Base-by-base conservation (phyloP, 495 filamentous ascomycete species). In the Hypoxylon trugodes region DNA sequence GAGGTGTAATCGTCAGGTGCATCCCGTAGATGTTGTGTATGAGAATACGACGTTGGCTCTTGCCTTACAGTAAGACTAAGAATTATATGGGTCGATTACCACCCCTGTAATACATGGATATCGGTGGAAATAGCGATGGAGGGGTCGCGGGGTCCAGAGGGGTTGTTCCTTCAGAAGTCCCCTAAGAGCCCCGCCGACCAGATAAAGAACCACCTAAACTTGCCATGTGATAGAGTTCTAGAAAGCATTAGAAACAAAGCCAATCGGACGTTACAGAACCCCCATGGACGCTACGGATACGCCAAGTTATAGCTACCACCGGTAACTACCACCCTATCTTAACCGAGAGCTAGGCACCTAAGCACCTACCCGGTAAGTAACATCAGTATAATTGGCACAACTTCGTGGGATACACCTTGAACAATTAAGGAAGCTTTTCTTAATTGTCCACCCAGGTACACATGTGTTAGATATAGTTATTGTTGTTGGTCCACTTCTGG, bases 61-160 rank as follows among this genome's bases (percentile, higher is more conserved):
- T 10, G 55, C 60, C 59, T 64, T 64, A 64, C 60, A 57, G 60
- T 64, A 64, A 63, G 59, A 62, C 35, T 48, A 15, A 63, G 24
- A 55, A 22, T 50, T 57, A 51, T 64, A 55, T 57, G 60, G 60
- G 52, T 43, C 59, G 10, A 25, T 47, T 52, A 46, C 38, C 36
- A 40, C 33, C 49, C 38, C 36, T 55, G 25, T 26, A 13, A 18
- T 13, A 6, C 37, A 10, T 38, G 10, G 13, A 8, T 28, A n/a
- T 28, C 16, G 15, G 19, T 24, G 15, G 35, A 40, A 61, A 37
- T 24, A 18, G 49, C 32, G 10, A 22, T 49, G 45, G 52, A 63
- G 58, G 58, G 58, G 49, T 61, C 43, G 45, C 28, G 37, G 56
- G 56, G 56, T 51, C 21, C 22, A 22, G 37, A 18, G 12, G 37